Base-by-base conservation (phyloP, 2,329 filamentous ascomycete genomes). In the Phialophora tarda region DNA sequence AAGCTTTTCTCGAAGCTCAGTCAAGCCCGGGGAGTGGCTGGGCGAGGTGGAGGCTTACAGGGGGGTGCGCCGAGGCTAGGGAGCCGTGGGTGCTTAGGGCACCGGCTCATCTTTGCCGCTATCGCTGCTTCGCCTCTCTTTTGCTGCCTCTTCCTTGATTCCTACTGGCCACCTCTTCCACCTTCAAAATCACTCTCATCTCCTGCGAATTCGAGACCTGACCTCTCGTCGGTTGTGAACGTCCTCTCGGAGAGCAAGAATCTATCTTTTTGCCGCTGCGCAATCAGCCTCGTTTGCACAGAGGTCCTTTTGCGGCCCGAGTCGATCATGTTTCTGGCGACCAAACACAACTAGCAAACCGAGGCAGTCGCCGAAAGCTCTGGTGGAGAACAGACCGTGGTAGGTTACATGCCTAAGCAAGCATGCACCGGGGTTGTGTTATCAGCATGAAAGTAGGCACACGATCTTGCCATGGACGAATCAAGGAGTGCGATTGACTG, bases 1-100 rank as follows among this genome's bases (percentile, higher is more conserved):
- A 61, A 61, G 59, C 59, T 61, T 61, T 61, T 61, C 59, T 61
- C 44, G 59, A 61, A 61, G 59, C 47, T 55, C 28, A 30, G 28
- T 24, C 53, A 55, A 34, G 53, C 53, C 12, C 30, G 53, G 14
- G 28, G 53, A 55, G 14, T 34, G 30, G 26, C 53, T 56, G 30
- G 53, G 24, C 21, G 12, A 14, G 17, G n/a, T n/a, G n/a, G n/a
- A n/a, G n/a, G 26, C 14, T 30, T 50, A 24, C 44, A 47, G 7
- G 41, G 24, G 44, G 38, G 17, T 7, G 38, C 38, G 14, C 38
- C 38, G 38, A 10, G 17, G 14, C 17, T 44, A 44, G 38, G 12
- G 17, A 44, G 17, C 14, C 14, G 7, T 5, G 38, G 17, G 17
- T 8, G 38, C 14, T 38, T 38, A 17, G 12, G 34, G 56, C 26